These are phyloP conservation scores for Jackrogersella multiformis DNA, from an alignment of 495 filamentous ascomycete species.

Conservation along the genomic window DNA sequence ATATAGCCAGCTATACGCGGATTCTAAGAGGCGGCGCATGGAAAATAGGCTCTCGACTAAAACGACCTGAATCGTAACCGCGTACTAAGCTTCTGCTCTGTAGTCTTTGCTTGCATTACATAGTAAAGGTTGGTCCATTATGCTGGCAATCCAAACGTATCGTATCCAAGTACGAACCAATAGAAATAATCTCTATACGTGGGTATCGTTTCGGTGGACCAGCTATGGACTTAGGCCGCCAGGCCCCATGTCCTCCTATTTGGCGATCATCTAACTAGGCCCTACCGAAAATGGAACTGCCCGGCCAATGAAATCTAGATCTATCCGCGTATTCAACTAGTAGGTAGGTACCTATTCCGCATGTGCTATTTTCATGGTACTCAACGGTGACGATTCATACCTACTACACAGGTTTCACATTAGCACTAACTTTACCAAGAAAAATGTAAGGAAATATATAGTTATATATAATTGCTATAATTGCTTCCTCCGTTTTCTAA, in stretches of 20 bases:
- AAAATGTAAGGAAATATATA: too few species aligned
- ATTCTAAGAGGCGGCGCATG: background rate
- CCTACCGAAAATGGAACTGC: slow-evolving; percentile 8
- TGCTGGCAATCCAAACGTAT: background rate
- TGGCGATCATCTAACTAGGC: too few species aligned
- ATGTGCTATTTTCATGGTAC: background rate
- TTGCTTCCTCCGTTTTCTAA: too few species aligned
- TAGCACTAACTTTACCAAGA: too few species aligned
- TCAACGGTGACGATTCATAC: too few species aligned
- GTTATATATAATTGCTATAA: too few species aligned
- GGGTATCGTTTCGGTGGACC: slow-evolving; percentile 4
- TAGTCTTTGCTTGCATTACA: background rate
- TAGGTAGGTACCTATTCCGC: too few species aligned
- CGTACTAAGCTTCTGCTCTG: background rate
- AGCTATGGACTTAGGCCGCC: background rate
- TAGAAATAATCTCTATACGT: slow-evolving; percentile 8
- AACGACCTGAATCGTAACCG: slow-evolving; percentile 2
- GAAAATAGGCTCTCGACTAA: background rate
- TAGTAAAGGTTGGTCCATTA: background rate
- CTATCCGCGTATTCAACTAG: slow-evolving; percentile 18
- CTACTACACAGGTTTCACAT: too few species aligned
- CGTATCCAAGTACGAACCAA: slow-evolving; percentile 11
- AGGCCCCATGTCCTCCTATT: too few species aligned
- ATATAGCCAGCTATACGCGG: slow-evolving; percentile 25
- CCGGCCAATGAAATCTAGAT: slow-evolving; percentile 9